Conservation (phyloP, 345 rosid species). For the Aquilaria yunnanensis region DNA sequence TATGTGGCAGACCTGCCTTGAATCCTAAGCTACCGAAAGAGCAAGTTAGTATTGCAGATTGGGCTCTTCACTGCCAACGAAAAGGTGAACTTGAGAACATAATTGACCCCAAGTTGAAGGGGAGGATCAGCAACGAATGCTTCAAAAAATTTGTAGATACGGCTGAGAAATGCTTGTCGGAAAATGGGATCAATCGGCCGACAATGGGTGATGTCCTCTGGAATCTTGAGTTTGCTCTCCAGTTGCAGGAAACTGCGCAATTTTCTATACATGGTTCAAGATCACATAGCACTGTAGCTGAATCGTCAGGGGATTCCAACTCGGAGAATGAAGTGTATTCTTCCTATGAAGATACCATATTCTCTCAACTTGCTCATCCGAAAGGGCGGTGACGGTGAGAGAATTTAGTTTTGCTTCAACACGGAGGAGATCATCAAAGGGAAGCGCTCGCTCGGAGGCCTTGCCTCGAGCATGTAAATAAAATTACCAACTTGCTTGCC, state of each 20-base stretch:
- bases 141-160: conserved; percentile 52
- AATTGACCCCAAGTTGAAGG: conserved; percentile 55
- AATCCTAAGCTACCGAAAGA: conserved; percentile 64
- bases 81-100: conserved; percentile 52
- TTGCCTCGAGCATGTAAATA: conserved; percentile 6
- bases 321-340: conserved; percentile 25
- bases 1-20: conserved; percentile 72
- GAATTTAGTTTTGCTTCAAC: not conserved
- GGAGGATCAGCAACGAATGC: conserved; percentile 41
- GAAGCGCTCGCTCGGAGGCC: conserved; percentile 7
- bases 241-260: conserved; percentile 43
- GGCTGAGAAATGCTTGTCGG: conserved; percentile 52
- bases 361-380: conserved; percentile 59
- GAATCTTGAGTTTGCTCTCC: conserved; percentile 66
- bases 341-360: conserved; percentile 31
- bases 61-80: conserved; percentile 55
- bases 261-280: conserved; percentile 17
- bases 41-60: conserved; percentile 85
- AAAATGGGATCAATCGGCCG: conserved; percentile 50
- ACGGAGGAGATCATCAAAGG: not conserved
- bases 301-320: conserved; percentile 21
- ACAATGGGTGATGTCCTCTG: conserved; percentile 69
- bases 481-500: not conserved
- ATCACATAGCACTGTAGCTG: conserved; percentile 12
- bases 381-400: conserved; percentile 40